Conservation (phyloP, 2,329 filamentous ascomycete species). For the Botrytis squamosa region DNA sequence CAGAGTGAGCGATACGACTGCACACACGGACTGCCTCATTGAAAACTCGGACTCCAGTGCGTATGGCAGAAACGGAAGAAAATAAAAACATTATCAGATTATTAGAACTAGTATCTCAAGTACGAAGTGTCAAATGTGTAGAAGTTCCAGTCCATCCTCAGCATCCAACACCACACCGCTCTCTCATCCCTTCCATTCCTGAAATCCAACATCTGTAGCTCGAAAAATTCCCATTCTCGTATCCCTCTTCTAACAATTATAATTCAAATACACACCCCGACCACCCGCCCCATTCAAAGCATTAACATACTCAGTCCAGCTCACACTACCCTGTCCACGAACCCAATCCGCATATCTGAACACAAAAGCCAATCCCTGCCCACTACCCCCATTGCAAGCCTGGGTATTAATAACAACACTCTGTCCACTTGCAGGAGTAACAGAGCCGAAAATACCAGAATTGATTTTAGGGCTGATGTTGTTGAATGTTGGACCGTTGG, state of each 20-base stretch:
- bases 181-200: too few relatives aligned
- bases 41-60: too few relatives aligned
- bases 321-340: conserved; percentile 15
- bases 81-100: too few relatives aligned
- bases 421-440: conserved; percentile 16
- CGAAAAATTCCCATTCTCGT: too few relatives aligned
- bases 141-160: too few relatives aligned
- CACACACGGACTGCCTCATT: too few relatives aligned
- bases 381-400: conserved; percentile 11
- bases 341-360: conserved; percentile 26
- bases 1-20: too few relatives aligned
- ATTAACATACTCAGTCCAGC: conserved; percentile 24
- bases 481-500: conserved; percentile 18
- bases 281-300: conserved; percentile 21
- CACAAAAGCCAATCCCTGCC: conserved; percentile 21
- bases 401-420: conserved; percentile 18
- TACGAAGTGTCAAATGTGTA: too few relatives aligned
- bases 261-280: conserved; percentile 25
- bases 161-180: too few relatives aligned
- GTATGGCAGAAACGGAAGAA: too few relatives aligned
- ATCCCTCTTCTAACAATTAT: conserved; percentile 23
- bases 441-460: conserved; percentile 17
- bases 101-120: too few relatives aligned
- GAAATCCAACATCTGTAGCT: too few relatives aligned
- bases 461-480: conserved; percentile 13